Evolutionary conservation across 73 alveolate species (phyloP), one percentile per base, ranked within the genome.

Genomic region (Tetrahymena borealis): DNA sequence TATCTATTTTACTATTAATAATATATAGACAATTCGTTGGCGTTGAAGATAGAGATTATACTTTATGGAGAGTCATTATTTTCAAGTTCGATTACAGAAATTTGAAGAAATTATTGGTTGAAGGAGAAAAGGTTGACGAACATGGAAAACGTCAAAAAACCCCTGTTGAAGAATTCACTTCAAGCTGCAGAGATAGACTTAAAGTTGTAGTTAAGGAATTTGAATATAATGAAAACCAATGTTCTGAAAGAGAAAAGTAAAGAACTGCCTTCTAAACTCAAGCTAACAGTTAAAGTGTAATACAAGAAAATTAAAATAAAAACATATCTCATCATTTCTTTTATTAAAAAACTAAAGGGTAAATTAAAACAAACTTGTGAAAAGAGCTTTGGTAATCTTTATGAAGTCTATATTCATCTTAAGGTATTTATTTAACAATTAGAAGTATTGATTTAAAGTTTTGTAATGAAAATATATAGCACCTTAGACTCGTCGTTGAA

Each of bases 361-460:
- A 94, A 93, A 41, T 91, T 97, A 7, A 96, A 95, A 79, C 39
- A 79, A 91, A 94, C 97, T 90, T 78, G 97, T 79, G 97, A 93
- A 91, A 97, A 94, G 90, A 95, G 96, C 38, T 97, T 96, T 94
- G 95, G 98, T 93, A 98, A 96, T 85, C 95, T 97, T 60, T 96
- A 91, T 39, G 94, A 96, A 90, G 96, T 97, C 1, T 90, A 90
- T 24, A 39, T 95, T 79, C 99, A 97, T 90, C 91, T 97, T 40
- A 97, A 97, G 77, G 98, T 94, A 12, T 90, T 96, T 91, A 60
- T 10, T 24, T n/a, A 5, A 41, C 4, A 60, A 13, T 1, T 6
- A 1, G n/a, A 18, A 24, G 6, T 24, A 20, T n/a, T 18, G 0
- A n/a, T 0, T 60, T 60, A 24, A 60, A 11, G 28, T n/a, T 60